Percentiles rank a stretch among this genome's conserved stretches.
Conservation (phyloP, 805 yeast species). For the Tetrapisispora iriomotensis region DNA sequence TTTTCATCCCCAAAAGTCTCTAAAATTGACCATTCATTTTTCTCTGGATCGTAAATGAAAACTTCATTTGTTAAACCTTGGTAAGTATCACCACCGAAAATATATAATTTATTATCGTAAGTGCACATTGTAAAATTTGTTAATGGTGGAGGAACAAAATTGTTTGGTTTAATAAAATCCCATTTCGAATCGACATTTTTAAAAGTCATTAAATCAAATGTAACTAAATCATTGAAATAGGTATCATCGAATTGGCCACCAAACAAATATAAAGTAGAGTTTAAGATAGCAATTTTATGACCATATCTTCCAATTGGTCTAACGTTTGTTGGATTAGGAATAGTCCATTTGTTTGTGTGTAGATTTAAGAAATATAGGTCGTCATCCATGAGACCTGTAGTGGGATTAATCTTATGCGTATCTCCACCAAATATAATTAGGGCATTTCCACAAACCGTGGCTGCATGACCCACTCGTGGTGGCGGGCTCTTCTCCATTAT, state of each 20-base stretch:
- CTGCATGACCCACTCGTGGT: constrained; percentile 93
- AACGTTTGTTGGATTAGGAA: constrained; percentile 60
- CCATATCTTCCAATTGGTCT: constrained; percentile 93
- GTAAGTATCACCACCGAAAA: constrained; percentile 88
- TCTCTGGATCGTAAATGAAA: constrained; percentile 67
- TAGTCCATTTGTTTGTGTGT: constrained; percentile 67
- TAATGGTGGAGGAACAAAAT: constrained; percentile 54
- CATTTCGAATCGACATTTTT: constrained; percentile 75
- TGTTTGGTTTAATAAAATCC: constrained; percentile 55
- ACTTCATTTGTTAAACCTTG: constrained; percentile 62
- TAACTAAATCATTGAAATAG: constrained; percentile 71
- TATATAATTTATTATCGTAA: constrained; percentile 65
- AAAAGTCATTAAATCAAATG: constrained; percentile 79
- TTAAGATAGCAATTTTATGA: constrained; percentile 74
- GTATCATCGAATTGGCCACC: constrained; percentile 92
- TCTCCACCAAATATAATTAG: constrained; percentile 95
- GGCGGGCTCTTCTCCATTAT: constrained; percentile 78
- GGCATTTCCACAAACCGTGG: constrained; percentile 88
- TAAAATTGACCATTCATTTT: constrained; percentile 60
- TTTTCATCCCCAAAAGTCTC: constrained; percentile 36
- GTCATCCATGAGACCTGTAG: constrained; percentile 75
- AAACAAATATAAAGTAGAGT: constrained; percentile 65
- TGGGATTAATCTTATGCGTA: constrained; percentile 61
- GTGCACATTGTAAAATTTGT: constrained; percentile 86
- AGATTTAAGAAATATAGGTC: constrained; percentile 80